Evolutionary conservation across 345 rosid genomes (phyloP).

Genomic region (Raphanus sativus): DNA sequence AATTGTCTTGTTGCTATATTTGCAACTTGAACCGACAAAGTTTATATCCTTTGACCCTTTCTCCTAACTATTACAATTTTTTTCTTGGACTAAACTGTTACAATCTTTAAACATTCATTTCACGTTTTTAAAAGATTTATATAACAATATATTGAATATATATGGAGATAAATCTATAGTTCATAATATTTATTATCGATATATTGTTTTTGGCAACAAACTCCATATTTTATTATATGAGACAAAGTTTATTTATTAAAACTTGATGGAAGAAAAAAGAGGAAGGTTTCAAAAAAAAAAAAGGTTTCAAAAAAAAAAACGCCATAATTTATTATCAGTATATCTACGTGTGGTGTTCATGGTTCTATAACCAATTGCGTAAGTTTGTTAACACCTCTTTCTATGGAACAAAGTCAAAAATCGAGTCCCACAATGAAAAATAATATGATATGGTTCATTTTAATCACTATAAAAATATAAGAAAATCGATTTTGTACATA

Average conservation of each 20-base stretch:
- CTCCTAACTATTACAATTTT: neutral
- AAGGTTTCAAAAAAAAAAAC: too few species aligned
- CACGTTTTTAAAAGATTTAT: neutral
- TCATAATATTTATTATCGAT: too few species aligned
- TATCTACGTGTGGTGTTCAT: neutral
- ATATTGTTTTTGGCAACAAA: too few species aligned
- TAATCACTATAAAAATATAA: neutral
- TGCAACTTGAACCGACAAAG: conserved; percentile 33
- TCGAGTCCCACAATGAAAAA: neutral
- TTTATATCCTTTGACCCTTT: conserved; percentile 9
- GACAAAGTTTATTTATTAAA: too few species aligned
- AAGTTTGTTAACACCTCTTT: neutral
- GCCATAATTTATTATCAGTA: neutral
- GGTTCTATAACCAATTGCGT: neutral
- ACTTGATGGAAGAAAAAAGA: too few species aligned
- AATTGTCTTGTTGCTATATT: conserved; percentile 9
- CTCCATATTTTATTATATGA: too few species aligned
- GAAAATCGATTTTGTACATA: neutral
- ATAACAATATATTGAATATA: neutral
- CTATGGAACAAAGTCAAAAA: neutral
- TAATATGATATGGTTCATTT: neutral
- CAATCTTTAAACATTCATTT: too few species aligned
- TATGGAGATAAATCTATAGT: too few species aligned
- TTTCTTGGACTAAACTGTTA: too few species aligned
- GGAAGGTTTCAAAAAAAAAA: too few species aligned